Conservation (phyloP, 2,329 filamentous ascomycete genomes). For the Neopestalotiopsis sp. region DNA sequence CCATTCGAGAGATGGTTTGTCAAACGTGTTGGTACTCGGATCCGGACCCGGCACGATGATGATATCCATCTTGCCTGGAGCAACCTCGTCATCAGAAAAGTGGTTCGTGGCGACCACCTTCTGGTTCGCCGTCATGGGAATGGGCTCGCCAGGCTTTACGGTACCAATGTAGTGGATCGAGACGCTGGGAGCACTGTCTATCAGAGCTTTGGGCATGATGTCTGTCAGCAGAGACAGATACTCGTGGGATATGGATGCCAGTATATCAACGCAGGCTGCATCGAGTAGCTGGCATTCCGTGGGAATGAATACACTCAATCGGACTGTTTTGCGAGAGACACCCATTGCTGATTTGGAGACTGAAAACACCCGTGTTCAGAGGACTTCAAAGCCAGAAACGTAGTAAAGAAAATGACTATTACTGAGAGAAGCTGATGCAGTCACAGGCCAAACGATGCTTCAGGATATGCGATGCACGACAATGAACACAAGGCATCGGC, state of each 20-base stretch:
- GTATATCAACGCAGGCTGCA: conserved; percentile 54
- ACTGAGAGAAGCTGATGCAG: background rate
- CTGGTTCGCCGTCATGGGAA: conserved; percentile 48
- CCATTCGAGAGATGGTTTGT: conserved; percentile 46
- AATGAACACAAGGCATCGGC: background rate
- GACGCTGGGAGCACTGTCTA: conserved; percentile 48
- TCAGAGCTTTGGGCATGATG: conserved; percentile 42
- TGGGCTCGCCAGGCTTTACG: conserved; percentile 38
- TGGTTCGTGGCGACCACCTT: conserved; percentile 48
- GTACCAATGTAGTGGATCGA: conserved; percentile 53
- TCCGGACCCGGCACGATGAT: conserved; percentile 57
- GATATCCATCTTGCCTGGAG: conserved; percentile 56
- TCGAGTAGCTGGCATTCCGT: conserved; percentile 54
- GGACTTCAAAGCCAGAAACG: background rate
- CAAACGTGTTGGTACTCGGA: conserved; percentile 39
- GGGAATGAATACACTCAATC: conserved; percentile 58
- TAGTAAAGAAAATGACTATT: background rate
- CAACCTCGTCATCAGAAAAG: conserved; percentile 50
- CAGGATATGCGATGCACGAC: background rate
- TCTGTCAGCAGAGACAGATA: conserved; percentile 44
- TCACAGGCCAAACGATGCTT: background rate
- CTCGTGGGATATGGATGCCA: conserved; percentile 50
- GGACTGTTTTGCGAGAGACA: conserved; percentile 35
- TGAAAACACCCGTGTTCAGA: background rate
- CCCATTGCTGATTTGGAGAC: background rate